Base-by-base conservation (phyloP, 495 filamentous ascomycete genomes). In the Jackrogersella minutella region DNA sequence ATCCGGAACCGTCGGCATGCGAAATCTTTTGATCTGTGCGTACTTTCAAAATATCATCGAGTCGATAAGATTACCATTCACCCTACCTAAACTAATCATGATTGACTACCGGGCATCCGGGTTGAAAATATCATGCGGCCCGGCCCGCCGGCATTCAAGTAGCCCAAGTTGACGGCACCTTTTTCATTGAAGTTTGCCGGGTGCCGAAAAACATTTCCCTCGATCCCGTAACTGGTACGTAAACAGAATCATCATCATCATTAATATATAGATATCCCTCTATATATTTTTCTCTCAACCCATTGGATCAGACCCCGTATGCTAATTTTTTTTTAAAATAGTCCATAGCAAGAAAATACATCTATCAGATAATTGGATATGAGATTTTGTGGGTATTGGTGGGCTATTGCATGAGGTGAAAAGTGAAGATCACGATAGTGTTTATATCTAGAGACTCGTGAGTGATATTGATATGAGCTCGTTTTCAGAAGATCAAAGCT, bases 1-100 rank as follows among this genome's bases (percentile, higher is more conserved):
- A 9, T 74, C 72, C 0, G 51, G 43, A 0, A 16, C 10, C 2
- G 58, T 52, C 2, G 72, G 72, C 10, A 72, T 70, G 72, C 51
- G 69, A 28, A 74, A 74, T 28, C 72, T 69, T 19, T n/a, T n/a
- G 66, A 72, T 30, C 31, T 72, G 21, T 65, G 69, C 10, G 66
- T 68, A n/a, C 54, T 74, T 72, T 30, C 59, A 58, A 26, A 46
- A 64, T 39, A 46, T 68, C 6, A 53, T 74, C 8, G 5, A 72
- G n/a, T n/a, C n/a, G n/a, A n/a, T 0, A 6, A 68, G 16, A 70
- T 56, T 10, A 60, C 63, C 10, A 3, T 63, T 16, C 39, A 52
- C 14, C 62, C 69, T 4, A 39, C 37, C 14, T 33, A 71, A 5
- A 52, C n/a, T 69, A 4, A 33, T 74, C 36, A 68, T 72, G 50